Evolutionary conservation across 495 filamentous ascomycete genomes (phyloP), one percentile per base, ranked within the genome.

Genomic region (Lophiotrema nucula): DNA sequence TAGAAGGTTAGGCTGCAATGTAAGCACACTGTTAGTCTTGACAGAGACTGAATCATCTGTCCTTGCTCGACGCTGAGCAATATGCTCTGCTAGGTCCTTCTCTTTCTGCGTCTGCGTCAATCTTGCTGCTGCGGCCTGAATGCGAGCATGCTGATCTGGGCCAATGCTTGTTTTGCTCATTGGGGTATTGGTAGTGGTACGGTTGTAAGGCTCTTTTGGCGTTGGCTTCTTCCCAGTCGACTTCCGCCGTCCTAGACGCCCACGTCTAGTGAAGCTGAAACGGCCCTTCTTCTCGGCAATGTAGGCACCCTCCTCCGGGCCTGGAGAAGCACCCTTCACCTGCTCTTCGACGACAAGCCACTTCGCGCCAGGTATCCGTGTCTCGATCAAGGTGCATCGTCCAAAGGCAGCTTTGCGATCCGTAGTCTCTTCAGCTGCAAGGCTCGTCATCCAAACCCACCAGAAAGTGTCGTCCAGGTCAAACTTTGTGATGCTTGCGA

Each of bases 391-490:
- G 18, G 93, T 90, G 68, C 95, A 97, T 59, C 95, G 81, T 13
- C 93, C 95, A 72, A 98, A 98, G 16, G 89, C 89, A 3, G 91
- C 86, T 71, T 98, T 98, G 53, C 93, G 83, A 26, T 84, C 77
- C 0, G 82, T 71, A 1, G 90, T 84, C 71, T 98, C 93, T 65
- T 98, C 93, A 5, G 83, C 87, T 1, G 92, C 92, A 69, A 98
- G 73, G 77, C 93, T 97, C 64, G 83, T 93, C 79, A 97, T 97
- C 93, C 93, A 98, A 22, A 97, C 93, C 93, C 93, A 98, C 95
- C 95, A 98, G 70, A 98, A 98, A 0, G 92, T 86, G 68, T 97
- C 93, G 67, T 98, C 93, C 11, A 97, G 76, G 56, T 95, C 88
- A 44, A 98, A 81, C 41, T 81, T 79, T 26, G 80, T 86, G 62